Evolutionary conservation across 2,329 filamentous ascomycete genomes (phyloP).

Genomic region (Reticulascus tulasneorum): DNA sequence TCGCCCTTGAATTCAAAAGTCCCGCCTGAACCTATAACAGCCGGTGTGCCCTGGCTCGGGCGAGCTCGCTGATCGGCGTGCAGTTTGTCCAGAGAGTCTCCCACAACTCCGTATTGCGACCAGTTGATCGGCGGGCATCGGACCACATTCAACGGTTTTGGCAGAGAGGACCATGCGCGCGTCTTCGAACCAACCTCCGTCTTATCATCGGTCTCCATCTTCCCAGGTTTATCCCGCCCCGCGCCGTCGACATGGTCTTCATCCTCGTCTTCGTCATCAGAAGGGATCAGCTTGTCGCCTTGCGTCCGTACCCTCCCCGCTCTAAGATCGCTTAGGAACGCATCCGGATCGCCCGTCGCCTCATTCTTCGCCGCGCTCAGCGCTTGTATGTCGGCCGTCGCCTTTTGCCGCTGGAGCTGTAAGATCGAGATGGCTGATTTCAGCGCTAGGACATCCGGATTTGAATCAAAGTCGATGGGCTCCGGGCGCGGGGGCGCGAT

Average conservation of each 20-base stretch:
- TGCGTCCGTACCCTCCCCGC: constrained; percentile 53
- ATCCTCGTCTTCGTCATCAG: constrained; percentile 22
- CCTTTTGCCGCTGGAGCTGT: constrained; percentile 79
- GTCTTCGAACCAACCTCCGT: constrained; percentile 1
- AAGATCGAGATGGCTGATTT: constrained; percentile 81
- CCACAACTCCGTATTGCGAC: constrained; percentile 89
- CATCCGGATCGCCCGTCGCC: constrained; percentile 66
- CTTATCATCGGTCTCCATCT: too few relatives aligned
- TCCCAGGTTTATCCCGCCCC: too few relatives aligned
- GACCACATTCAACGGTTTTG: constrained; percentile 75
- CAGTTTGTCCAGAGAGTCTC: constrained; percentile 76
- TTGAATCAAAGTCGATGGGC: constrained; percentile 57
- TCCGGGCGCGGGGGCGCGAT: constrained; percentile 45
- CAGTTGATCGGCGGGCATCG: constrained; percentile 90
- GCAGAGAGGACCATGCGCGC: constrained; percentile 59
- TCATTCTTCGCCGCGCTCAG: constrained; percentile 67
- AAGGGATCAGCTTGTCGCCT: constrained; percentile 23
- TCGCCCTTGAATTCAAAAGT: constrained; percentile 47
- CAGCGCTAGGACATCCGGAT: constrained; percentile 84
- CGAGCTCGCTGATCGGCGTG: constrained; percentile 73
- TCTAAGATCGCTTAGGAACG: constrained; percentile 65
- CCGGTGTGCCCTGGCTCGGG: constrained; percentile 55
- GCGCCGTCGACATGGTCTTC: constrained; percentile 26
- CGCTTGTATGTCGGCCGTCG: constrained; percentile 67
- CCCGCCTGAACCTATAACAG: constrained; percentile 37